Percentiles rank a stretch among this genome's conserved stretches.
phyloP scores from a whole-genome alignment of 805 yeast genomes.

The Saturnispora dispora region DNA sequence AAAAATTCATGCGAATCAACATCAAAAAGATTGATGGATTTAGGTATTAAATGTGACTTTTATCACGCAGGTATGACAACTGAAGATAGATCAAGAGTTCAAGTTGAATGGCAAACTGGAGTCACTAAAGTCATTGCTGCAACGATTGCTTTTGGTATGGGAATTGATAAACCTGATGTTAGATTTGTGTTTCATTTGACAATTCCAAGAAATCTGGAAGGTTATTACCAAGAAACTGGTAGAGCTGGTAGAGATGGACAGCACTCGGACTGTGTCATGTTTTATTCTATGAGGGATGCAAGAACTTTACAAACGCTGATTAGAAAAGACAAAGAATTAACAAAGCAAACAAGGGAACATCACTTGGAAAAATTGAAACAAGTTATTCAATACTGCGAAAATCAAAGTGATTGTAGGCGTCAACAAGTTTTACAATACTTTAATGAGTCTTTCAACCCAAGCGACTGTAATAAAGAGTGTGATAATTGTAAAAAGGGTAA shows the following conservation, averaged over 20 bases:
- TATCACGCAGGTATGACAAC: constrained; percentile 96
- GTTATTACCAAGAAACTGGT: constrained; percentile 97
- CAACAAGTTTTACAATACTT: constrained; percentile 84
- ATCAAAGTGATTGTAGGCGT: constrained; percentile 82
- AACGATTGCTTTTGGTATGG: constrained; percentile 98
- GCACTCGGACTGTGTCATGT: constrained; percentile 74
- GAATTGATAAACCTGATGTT: constrained; percentile 94
- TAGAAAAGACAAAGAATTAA: constrained; percentile 62
- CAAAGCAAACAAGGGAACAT: constrained; percentile 55
- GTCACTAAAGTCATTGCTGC: constrained; percentile 79
- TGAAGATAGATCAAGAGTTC: constrained; percentile 64
- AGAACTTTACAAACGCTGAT: constrained; percentile 68
- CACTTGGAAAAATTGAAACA: constrained; percentile 70
- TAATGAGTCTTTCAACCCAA: constrained; percentile 68
- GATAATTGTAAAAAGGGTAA: constrained; percentile 65
- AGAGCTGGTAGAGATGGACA: constrained; percentile 96
- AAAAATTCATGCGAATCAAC: constrained; percentile 82
- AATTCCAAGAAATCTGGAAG: constrained; percentile 84
- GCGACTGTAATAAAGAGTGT: constrained; percentile 61
- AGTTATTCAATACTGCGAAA: constrained; percentile 88
- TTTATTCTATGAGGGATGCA: constrained; percentile 74
- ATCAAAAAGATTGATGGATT: constrained; percentile 45
- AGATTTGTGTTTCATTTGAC: constrained; percentile 84
- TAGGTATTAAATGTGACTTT: constrained; percentile 60
- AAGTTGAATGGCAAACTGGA: constrained; percentile 72